Base-by-base conservation (phyloP, 148 eudicot species). In the Drosera capensis region DNA sequence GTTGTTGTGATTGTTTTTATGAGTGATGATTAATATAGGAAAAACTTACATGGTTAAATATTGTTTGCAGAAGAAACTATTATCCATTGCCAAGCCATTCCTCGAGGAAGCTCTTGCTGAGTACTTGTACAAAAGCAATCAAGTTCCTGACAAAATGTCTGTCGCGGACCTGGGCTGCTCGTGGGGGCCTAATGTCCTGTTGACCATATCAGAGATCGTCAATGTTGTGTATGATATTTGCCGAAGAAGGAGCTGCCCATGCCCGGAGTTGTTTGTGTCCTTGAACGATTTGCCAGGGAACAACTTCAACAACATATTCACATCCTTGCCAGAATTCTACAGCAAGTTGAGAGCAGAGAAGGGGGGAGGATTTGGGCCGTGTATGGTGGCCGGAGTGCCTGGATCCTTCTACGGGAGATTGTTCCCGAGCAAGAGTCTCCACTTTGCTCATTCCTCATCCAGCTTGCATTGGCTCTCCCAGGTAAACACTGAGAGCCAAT, bases 401-500 rank as follows among this genome's bases (percentile, higher is more conserved):
- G 78, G 82, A 13, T 68, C 82, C 7, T 75, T 68, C 37, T 71
- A 75, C 19, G 74, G 70, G 1, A 65, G 82, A 40, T 49, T 75
- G 24, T 75, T 71, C 23, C 71, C 74, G 0, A 25, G 22, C 31
- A 23, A 31, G 21, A 60, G 71, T 24, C 18, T 71, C 38, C 77
- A 75, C 46, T 68, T 74, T 48, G 58, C 70, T 26, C 75, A 70
- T 62, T 70, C 80, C 7, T 70, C 73, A 23, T 67, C 62, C 5
- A 63, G 73, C 20, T 67, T 74, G 38, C 76, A 70, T 7, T 70
- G 75, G 75, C 72, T 70, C 18, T 70, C 80, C 25, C 61, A 66
- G 70, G 80, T 74, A n/a, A n/a, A n/a, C n/a, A n/a, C n/a, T n/a
- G n/a, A n/a, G n/a, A n/a, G n/a, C n/a, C n/a, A n/a, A n/a, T n/a